Conservation (phyloP, 306 rosid species). For the Cucumis melo region DNA sequence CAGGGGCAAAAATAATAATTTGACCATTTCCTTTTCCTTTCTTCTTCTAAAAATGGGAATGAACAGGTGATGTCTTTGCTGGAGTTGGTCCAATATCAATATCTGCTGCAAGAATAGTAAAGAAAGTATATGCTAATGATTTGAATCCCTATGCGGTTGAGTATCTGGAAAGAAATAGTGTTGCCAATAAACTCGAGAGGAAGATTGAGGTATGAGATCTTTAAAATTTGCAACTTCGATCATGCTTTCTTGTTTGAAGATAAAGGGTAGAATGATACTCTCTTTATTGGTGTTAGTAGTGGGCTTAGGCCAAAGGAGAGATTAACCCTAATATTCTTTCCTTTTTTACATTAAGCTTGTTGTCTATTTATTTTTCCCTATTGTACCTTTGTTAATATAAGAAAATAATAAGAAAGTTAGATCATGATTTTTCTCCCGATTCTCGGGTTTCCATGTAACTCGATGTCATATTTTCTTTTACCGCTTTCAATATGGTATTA, state of each 20-base stretch:
- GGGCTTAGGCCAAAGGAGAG: too few relatives aligned
- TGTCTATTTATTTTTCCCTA: too few relatives aligned
- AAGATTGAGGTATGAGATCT: conserved; percentile 52
- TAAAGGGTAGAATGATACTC: not conserved
- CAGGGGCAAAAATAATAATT: not conserved
- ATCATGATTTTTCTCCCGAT: too few relatives aligned
- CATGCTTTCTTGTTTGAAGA: not conserved
- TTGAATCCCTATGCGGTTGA: conserved; percentile 77
- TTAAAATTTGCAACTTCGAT: not conserved
- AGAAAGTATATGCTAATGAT: conserved; percentile 84
- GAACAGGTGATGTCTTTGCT: conserved; percentile 82
- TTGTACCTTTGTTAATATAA: too few relatives aligned
- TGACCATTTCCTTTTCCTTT: not conserved
- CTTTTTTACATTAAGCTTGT: too few relatives aligned
- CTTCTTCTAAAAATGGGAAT: not conserved
- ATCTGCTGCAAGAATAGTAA: conserved; percentile 73
- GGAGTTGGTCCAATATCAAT: conserved; percentile 94
- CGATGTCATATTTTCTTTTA: too few relatives aligned
- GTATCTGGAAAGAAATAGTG: conserved; percentile 72
- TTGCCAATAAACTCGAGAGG: conserved; percentile 77
- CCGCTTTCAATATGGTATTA: too few relatives aligned
- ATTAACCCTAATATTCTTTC: too few relatives aligned
- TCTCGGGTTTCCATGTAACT: too few relatives aligned
- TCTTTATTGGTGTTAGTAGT: not conserved
- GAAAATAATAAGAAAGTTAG: too few relatives aligned